phyloP scores from a whole-genome alignment of 306 rosid genomes.

The Betula pendula region DNA sequence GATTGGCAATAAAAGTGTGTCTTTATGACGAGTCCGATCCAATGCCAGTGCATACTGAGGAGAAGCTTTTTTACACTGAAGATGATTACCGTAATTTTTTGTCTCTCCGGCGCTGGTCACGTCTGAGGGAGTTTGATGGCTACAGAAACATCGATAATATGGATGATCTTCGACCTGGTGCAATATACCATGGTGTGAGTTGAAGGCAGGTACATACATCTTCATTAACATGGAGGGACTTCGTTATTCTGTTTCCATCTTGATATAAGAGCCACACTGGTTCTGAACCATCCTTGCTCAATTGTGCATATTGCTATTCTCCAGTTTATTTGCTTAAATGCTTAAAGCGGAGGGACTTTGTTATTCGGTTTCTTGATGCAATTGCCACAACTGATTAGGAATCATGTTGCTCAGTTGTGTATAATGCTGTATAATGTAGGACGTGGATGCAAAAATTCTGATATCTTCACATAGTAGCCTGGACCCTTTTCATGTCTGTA shows the following conservation, averaged over 20 bases:
- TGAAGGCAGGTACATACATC: constrained; percentile 36
- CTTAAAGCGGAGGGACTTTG: not conserved
- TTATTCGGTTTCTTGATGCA: constrained; percentile 19
- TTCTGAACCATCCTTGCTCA: constrained; percentile 16
- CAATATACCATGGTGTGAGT: constrained; percentile 75
- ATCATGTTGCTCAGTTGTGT: constrained; percentile 20
- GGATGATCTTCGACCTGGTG: constrained; percentile 94
- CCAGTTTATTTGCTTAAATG: constrained; percentile 2
- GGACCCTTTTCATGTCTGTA: constrained; percentile 34
- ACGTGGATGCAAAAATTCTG: constrained; percentile 24
- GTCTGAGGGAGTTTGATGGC: constrained; percentile 76
- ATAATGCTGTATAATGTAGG: constrained; percentile 13
- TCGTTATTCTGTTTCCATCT: constrained; percentile 14
- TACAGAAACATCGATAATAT: constrained; percentile 79
- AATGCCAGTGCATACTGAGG: constrained; percentile 79
- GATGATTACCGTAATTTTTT: constrained; percentile 85
- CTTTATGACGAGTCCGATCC: constrained; percentile 83
- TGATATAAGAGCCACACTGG: constrained; percentile 19
- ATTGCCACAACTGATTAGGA: constrained; percentile 13
- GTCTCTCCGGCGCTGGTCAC: constrained; percentile 73
- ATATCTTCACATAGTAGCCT: constrained; percentile 10
- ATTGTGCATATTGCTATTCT: constrained; percentile 27
- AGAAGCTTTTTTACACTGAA: constrained; percentile 78
- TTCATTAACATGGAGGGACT: not conserved
- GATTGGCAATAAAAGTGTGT: constrained; percentile 77